Percentiles rank a stretch among this genome's conserved stretches.
Evolutionary conservation across 768 basidiomycete species (phyloP).

Genomic region (Pulveroboletus frians): DNA sequence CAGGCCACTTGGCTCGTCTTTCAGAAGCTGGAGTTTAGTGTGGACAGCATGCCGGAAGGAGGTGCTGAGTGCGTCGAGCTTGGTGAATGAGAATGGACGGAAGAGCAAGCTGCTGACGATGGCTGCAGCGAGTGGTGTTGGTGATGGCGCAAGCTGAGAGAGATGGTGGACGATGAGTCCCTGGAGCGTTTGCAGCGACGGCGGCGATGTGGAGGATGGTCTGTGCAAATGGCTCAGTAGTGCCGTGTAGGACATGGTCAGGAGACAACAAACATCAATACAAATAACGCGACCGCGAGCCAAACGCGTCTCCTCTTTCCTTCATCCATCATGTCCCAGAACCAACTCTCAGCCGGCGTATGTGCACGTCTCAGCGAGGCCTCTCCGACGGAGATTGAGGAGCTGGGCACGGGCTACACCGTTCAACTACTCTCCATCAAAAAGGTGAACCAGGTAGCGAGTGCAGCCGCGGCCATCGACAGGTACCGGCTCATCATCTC

Average conservation of each 20-base stretch:
- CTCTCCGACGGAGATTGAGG: slow-evolving; percentile 25
- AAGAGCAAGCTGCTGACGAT: slow-evolving; percentile 30
- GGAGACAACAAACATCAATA: slow-evolving; percentile 8
- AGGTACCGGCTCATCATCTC: slow-evolving; percentile 82
- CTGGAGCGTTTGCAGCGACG: slow-evolving; percentile 21
- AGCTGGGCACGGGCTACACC: slow-evolving; percentile 36
- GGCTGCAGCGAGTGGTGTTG: slow-evolving; percentile 31
- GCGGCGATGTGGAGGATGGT: slow-evolving; percentile 11
- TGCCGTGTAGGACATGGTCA: slow-evolving; percentile 20
- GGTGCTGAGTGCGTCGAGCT: slow-evolving; percentile 24
- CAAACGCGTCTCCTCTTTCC: neutral
- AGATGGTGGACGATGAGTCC: slow-evolving; percentile 28
- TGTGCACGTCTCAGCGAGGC: slow-evolving; percentile 46
- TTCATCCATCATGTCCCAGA: slow-evolving; percentile 36
- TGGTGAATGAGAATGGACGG: slow-evolving; percentile 26
- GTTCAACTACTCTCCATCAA: slow-evolving; percentile 84
- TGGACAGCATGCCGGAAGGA: slow-evolving; percentile 32
- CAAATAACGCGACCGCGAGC: slow-evolving; percentile 18
- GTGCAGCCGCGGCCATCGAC: slow-evolving; percentile 38
- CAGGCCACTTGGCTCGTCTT: slow-evolving; percentile 26
- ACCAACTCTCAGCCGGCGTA: slow-evolving; percentile 51
- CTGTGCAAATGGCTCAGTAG: slow-evolving; percentile 26
- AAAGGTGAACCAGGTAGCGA: slow-evolving; percentile 46
- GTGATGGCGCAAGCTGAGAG: slow-evolving; percentile 21
- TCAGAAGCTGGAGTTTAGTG: slow-evolving; percentile 22